Evolutionary conservation across 371 early-diverging fungal genomes (phyloP).

Genomic region (Syncephalis fuscata): DNA sequence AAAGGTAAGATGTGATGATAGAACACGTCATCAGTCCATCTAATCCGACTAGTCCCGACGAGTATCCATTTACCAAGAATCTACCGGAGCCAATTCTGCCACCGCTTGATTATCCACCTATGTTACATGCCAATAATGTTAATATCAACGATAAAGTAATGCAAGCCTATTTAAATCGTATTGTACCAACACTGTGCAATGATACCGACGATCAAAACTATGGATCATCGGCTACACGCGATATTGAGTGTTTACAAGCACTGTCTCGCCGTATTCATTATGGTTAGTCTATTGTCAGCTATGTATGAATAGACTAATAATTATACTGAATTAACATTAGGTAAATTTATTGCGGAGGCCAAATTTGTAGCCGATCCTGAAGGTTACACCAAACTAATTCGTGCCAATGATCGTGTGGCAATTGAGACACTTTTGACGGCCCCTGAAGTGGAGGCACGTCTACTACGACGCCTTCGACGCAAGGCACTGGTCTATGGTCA

Average conservation of each 20-base stretch:
- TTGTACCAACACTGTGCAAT: constrained; percentile 46
- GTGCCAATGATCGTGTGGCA: constrained; percentile 48
- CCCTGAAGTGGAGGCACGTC: constrained; percentile 56
- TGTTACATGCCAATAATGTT: constrained; percentile 54
- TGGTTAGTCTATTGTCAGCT: constrained; percentile 43
- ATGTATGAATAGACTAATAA: not conserved
- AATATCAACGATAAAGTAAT: constrained; percentile 72
- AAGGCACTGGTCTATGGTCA: constrained; percentile 90
- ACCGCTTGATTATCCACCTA: constrained; percentile 49
- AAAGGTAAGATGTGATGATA: constrained; percentile 15
- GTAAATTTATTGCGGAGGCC: constrained; percentile 91
- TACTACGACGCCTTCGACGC: constrained; percentile 60
- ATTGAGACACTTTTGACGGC: constrained; percentile 79
- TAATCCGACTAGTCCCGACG: constrained; percentile 57
- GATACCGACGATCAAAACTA: constrained; percentile 70
- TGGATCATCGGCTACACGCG: constrained; percentile 81
- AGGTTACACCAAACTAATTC: constrained; percentile 69
- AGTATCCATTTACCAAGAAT: constrained; percentile 75
- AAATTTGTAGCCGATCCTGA: constrained; percentile 66
- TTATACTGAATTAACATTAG: constrained; percentile 12
- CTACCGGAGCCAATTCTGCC: constrained; percentile 81
- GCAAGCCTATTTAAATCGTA: constrained; percentile 52
- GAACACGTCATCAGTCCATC: not conserved
- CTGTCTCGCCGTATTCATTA: constrained; percentile 88
- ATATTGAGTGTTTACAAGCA: constrained; percentile 83